These are phyloP conservation scores for Neurospora sp. DNA, from an alignment of 2,329 filamentous ascomycete species.

Conservation along the genomic window DNA sequence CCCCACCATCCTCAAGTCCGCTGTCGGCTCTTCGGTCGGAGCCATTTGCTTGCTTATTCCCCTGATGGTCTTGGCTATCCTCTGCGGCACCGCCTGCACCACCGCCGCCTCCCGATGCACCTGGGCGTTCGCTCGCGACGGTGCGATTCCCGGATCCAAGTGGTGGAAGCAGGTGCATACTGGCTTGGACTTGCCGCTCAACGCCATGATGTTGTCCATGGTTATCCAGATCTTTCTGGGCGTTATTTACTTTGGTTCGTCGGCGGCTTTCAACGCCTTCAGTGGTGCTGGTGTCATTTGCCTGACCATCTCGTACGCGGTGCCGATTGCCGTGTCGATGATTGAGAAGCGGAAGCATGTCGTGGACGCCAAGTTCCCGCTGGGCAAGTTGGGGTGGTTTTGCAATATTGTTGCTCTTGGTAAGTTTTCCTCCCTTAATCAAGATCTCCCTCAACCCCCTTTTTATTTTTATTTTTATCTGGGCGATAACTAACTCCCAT, in stretches of 20 bases:
- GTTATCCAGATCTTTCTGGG: constrained; percentile 52
- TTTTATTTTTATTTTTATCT: constrained; percentile 2
- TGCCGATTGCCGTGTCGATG: constrained; percentile 55
- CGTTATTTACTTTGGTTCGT: constrained; percentile 59
- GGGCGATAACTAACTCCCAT: background rate
- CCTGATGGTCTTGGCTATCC: constrained; percentile 53
- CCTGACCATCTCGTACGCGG: constrained; percentile 57
- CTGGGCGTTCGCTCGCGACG: constrained; percentile 62
- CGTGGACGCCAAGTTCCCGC: constrained; percentile 45
- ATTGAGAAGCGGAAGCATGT: constrained; percentile 50
- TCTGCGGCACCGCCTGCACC: constrained; percentile 60
- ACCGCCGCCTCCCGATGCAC: constrained; percentile 57
- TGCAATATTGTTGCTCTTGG: constrained; percentile 56
- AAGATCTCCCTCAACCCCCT: background rate
- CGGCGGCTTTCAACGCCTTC: constrained; percentile 63
- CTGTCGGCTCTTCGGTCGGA: constrained; percentile 49
- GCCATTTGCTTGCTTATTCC: constrained; percentile 54
- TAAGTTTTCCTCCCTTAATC: constrained; percentile 28
- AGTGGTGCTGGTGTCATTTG: constrained; percentile 61
- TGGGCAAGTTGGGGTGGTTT: constrained; percentile 50
- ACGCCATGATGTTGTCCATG: constrained; percentile 65
- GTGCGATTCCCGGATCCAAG: constrained; percentile 54
- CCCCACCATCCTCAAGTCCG: constrained; percentile 52
- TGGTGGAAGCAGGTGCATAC: constrained; percentile 52
- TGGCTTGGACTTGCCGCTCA: constrained; percentile 54